phyloP scores from a whole-genome alignment of 108 stramenopile species.

The Fistulifera pelliculosa region DNA sequence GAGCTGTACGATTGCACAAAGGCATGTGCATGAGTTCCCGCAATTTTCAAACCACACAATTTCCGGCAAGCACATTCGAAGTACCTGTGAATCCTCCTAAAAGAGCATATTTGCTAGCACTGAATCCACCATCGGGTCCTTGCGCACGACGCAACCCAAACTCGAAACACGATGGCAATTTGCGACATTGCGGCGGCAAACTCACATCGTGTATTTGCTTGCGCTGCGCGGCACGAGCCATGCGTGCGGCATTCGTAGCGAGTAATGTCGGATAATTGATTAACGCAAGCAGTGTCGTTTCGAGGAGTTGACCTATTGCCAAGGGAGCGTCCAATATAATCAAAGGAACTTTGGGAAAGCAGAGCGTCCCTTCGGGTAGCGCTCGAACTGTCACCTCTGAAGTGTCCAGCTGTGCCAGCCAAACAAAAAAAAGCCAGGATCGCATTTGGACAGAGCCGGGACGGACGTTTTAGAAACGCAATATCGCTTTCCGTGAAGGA shows the following conservation, averaged over 20 bases:
- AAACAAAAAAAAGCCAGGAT: constrained; percentile 85
- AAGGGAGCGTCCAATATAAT: constrained; percentile 83
- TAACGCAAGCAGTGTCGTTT: constrained; percentile 93
- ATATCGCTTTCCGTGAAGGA: too few relatives aligned
- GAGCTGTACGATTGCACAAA: constrained; percentile 85
- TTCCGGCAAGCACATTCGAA: constrained; percentile 92
- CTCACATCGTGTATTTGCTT: constrained; percentile 6
- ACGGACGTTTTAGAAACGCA: too few relatives aligned
- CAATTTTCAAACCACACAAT: constrained; percentile 68
- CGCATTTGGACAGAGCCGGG: constrained; percentile 51
- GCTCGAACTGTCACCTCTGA: constrained; percentile 63
- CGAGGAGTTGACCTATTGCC: constrained; percentile 87
- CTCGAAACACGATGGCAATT: constrained; percentile 63
- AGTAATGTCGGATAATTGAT: constrained; percentile 90
- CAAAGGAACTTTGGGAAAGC: constrained; percentile 78
- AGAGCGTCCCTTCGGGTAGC: constrained; percentile 81
- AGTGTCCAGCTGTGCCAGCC: constrained; percentile 71
- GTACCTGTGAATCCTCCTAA: constrained; percentile 96
- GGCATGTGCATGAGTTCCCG: constrained; percentile 96
- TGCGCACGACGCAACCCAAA: constrained; percentile 97
- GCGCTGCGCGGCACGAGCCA: constrained; percentile 85
- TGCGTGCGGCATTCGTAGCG: constrained; percentile 94
- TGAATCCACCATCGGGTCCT: constrained; percentile 95
- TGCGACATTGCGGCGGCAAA: constrained; percentile 11
- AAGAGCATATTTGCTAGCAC: constrained; percentile 87